Base-by-base conservation (phyloP, 164 flowering plant species). In the Vitis rotundifolia region DNA sequence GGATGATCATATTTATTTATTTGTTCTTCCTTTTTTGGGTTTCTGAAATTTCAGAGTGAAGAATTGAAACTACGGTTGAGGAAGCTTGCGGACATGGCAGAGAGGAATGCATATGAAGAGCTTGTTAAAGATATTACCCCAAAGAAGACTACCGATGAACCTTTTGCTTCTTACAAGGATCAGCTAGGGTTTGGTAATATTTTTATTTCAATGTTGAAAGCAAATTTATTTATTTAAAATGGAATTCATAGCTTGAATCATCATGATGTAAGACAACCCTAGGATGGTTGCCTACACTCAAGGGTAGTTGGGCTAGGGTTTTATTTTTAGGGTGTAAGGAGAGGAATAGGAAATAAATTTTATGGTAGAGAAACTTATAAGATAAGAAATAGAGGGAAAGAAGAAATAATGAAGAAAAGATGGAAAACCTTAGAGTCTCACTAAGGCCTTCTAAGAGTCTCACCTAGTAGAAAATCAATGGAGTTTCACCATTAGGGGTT, bases 151-250 rank as follows among this genome's bases (percentile, higher is more conserved):
- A 47, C 60, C 1, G 54, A 63, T 29, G 93, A 91, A 77, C 94
- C 98, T 9, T 94, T 94, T 80, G 91, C 98, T 16, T 87, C 94
- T 61, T 94, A 90, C 77, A 94, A 89, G 71, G 96, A 94, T 81
- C 98, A 91, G 67, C 61, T 94, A 26, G 96, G 97, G 16, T 91
- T 91, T 70, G 98, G 98, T 90, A 78, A 67, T 50, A 1, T 57
- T 26, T n/a, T 12, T 57, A 9, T 59, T n/a, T 49, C 48, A 4
- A 2, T 18, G 12, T 18, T 59, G 61, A 53, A 11, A 31, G 13
- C 44, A 8, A 1, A 14, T 49, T 49, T 59, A n/a, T 60, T 11
- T 28, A 28, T 60, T n/a, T 29, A 60, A 4, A 53, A 11, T 53
- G 56, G n/a, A 53, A 4, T 53, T 53, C 7, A 13, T 53, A 53